Evolutionary conservation across 1,139 yeast genomes (phyloP).

Genomic region (Sugiyamaella neomexicana): DNA sequence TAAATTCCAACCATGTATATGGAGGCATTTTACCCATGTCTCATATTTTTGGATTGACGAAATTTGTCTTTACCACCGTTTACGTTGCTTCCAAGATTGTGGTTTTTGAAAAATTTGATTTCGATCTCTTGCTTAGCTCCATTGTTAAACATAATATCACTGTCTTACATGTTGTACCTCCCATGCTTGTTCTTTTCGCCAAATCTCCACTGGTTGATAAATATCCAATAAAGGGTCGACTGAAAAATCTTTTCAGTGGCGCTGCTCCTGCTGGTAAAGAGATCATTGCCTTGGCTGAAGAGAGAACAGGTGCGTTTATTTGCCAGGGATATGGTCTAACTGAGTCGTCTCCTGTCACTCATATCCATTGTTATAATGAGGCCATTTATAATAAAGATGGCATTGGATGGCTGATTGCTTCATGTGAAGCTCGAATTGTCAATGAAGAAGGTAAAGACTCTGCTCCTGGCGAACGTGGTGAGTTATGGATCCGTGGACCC

Average conservation of each 20-base stretch:
- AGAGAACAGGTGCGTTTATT: slow-evolving; percentile 29
- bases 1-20: slow-evolving; percentile 19
- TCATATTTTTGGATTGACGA: slow-evolving; percentile 41
- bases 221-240: slow-evolving; percentile 32
- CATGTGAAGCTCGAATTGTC: slow-evolving; percentile 50
- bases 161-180: slow-evolving; percentile 41
- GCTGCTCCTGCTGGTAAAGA: slow-evolving; percentile 44
- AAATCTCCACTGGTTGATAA: slow-evolving; percentile 41
- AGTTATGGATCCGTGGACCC: slow-evolving; percentile 68
- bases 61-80: slow-evolving; percentile 32
- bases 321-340: slow-evolving; percentile 80
- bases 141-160: slow-evolving; percentile 35
- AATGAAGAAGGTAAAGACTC: slow-evolving; percentile 49
- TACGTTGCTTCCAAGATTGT: slow-evolving; percentile 33
- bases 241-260: slow-evolving; percentile 37
- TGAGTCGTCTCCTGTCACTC: slow-evolving; percentile 42
- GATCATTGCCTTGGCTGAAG: slow-evolving; percentile 32
- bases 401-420: slow-evolving; percentile 51
- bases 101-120: slow-evolving; percentile 39
- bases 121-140: slow-evolving; percentile 35
- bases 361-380: slow-evolving; percentile 24
- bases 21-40: slow-evolving; percentile 41
- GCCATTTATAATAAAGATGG: slow-evolving; percentile 35
- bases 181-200: slow-evolving; percentile 42
- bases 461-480: slow-evolving; percentile 51